These are phyloP conservation scores for Tubosaeta sp. DNA, from an alignment of 768 basidiomycete species.

Conservation along the genomic window DNA sequence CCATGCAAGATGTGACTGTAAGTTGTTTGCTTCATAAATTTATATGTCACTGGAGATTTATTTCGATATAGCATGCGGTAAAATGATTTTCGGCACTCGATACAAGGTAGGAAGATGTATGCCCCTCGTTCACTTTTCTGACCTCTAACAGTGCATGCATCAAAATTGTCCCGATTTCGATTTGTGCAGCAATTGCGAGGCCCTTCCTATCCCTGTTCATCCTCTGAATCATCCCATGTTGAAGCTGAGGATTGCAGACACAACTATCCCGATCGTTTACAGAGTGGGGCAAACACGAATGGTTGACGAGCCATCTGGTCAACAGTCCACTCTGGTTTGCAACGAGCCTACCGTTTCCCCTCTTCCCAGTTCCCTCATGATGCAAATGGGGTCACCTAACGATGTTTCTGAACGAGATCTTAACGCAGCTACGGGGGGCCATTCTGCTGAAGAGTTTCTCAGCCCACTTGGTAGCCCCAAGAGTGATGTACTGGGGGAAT, in stretches of 20 bases:
- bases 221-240: constrained; percentile 66
- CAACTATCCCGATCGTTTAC: constrained; percentile 43
- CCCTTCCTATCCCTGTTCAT: constrained; percentile 73
- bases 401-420: neutral
- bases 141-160: constrained; percentile 66
- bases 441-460: constrained; percentile 20
- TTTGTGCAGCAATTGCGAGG: constrained; percentile 75
- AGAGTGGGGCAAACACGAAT: constrained; percentile 20
- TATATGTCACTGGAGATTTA: neutral
- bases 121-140: neutral
- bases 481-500: constrained; percentile 1
- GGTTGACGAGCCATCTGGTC: neutral
- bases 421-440: constrained; percentile 1
- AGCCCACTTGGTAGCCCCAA: constrained; percentile 19
- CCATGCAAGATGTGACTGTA: constrained; percentile 57
- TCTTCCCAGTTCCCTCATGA: neutral
- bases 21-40: constrained; percentile 2
- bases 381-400: neutral
- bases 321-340: neutral
- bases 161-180: constrained; percentile 76
- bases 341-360: neutral
- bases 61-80: constrained; percentile 38
- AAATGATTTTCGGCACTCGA: constrained; percentile 55
- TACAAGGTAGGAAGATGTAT: constrained; percentile 54
- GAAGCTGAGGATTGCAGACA: constrained; percentile 60